Base-by-base conservation (phyloP, 2,329 filamentous ascomycete species). In the Botrytis deweyae region DNA sequence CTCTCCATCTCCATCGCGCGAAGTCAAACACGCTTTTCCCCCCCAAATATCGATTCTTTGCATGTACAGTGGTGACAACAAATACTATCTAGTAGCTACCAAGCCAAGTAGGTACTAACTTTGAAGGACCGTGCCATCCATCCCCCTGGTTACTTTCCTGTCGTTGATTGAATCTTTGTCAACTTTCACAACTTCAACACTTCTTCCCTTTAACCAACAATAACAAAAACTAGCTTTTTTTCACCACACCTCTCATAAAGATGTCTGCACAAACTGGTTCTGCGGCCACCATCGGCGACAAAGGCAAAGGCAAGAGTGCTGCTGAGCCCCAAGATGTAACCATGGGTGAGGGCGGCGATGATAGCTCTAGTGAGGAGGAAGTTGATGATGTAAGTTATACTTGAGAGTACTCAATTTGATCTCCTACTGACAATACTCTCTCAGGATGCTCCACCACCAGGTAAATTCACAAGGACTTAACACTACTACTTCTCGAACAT, bases 231-330 rank as follows among this genome's bases (percentile, higher is more conserved):
- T n/a, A 36, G 20, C 20, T 33, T n/a, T 63, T 63, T 66, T 70
- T n/a, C 25, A 25, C 38, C 61, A 66, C 22, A 29, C 12, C 16
- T 58, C 25, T 25, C 49, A 29, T 84, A 78, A 86, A 85, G 76
- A 81, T 85, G 81, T 83, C 87, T 68, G 79, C 78, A 73, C 80
- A 85, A 79, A 79, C 81, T 79, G 81, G 80, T 67, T 72, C 75
- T 55, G 76, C 42, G 33, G 29, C 67, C 40, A 52, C 40, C 38
- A 81, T 83, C 75, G 87, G 89, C 80, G 85, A 86, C 83, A 97
- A 97, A 88, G 93, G 93, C 84, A 97, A 97, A 88, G 94, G 94
- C 86, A 97, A 97, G 87, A 91, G 89, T 59, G 84, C 66, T 76
- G 82, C 74, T 75, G 81, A 83, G 70, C 83, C 83, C 72, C 83